Conservation (phyloP, 1,284 basidiomycete species). For the Malassezia japonica region DNA sequence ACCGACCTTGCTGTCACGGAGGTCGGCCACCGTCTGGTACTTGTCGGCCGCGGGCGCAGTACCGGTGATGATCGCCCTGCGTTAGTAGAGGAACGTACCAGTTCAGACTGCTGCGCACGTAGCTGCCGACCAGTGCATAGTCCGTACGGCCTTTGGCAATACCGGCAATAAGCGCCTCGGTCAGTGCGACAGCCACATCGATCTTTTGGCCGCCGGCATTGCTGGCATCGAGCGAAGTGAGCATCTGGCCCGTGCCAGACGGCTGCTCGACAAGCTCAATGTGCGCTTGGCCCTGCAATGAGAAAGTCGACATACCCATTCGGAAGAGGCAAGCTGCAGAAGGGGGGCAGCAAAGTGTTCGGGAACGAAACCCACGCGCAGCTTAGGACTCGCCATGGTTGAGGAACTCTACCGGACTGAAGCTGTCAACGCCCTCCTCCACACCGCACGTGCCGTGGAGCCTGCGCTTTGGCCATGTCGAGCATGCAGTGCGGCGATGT, state of each 20-base stretch:
- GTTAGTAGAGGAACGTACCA: slow-evolving; percentile 18
- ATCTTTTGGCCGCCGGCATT: slow-evolving; percentile 28
- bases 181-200: slow-evolving; percentile 63
- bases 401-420: too few relatives aligned
- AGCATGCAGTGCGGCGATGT: too few relatives aligned
- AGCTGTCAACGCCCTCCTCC: too few relatives aligned
- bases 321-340: slow-evolving; percentile 27
- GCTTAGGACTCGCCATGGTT: not conserved
- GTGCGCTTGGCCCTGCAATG: slow-evolving; percentile 23
- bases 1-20: slow-evolving; percentile 72
- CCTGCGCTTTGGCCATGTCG: too few relatives aligned
- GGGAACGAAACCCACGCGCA: slow-evolving; percentile 41
- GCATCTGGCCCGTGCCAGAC: slow-evolving; percentile 44
- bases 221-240: slow-evolving; percentile 29
- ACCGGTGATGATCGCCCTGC: slow-evolving; percentile 84
- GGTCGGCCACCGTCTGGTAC: slow-evolving; percentile 65
- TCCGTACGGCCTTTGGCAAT: slow-evolving; percentile 69
- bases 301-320: slow-evolving; percentile 22
- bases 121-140: slow-evolving; percentile 86
- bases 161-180: slow-evolving; percentile 84
- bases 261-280: slow-evolving; percentile 36
- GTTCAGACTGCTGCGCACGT: slow-evolving; percentile 56
- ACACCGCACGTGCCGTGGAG: too few relatives aligned
- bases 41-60: slow-evolving; percentile 52
- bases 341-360: slow-evolving; percentile 43